Evolutionary conservation across 306 rosid genomes (phyloP).

Genomic region (Morella rubra): DNA sequence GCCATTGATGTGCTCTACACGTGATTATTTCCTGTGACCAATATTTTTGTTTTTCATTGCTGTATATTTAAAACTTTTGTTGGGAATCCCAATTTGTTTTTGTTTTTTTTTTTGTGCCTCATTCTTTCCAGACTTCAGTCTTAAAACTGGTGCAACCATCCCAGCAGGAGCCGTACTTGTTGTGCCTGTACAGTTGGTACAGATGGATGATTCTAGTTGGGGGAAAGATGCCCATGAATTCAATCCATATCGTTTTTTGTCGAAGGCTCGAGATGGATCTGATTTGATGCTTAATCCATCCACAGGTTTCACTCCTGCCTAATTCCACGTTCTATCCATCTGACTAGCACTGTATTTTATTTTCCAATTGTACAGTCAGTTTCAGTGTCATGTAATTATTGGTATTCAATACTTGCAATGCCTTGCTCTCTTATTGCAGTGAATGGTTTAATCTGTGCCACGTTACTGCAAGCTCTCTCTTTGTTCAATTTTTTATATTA

Average conservation of each 20-base stretch:
- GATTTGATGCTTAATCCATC: conserved; percentile 32
- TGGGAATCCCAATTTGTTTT: conserved; percentile 12
- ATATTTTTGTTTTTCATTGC: neutral
- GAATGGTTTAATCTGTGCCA: neutral
- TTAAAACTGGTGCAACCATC: conserved; percentile 58
- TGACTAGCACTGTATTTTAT: neutral
- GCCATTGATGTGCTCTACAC: neutral
- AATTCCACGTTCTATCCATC: neutral
- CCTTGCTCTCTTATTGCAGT: neutral
- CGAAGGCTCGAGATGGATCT: conserved; percentile 38
- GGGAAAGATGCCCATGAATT: conserved; percentile 67
- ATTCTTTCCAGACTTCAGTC: conserved; percentile 47
- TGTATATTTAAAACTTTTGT: conserved; percentile 4
- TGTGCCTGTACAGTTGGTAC: conserved; percentile 69
- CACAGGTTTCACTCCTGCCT: conserved; percentile 32
- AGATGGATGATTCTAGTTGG: conserved; percentile 68
- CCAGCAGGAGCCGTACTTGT: conserved; percentile 73
- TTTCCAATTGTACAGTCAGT: neutral
- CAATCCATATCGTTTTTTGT: conserved; percentile 72
- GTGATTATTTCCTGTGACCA: neutral
- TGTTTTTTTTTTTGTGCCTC: conserved; percentile 23
- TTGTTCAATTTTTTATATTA: neutral
- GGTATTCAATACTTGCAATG: neutral
- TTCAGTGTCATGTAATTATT: neutral
- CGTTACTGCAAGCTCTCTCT: neutral